Evolutionary conservation across 306 rosid species (phyloP).

Genomic region (Trifolium repens): DNA sequence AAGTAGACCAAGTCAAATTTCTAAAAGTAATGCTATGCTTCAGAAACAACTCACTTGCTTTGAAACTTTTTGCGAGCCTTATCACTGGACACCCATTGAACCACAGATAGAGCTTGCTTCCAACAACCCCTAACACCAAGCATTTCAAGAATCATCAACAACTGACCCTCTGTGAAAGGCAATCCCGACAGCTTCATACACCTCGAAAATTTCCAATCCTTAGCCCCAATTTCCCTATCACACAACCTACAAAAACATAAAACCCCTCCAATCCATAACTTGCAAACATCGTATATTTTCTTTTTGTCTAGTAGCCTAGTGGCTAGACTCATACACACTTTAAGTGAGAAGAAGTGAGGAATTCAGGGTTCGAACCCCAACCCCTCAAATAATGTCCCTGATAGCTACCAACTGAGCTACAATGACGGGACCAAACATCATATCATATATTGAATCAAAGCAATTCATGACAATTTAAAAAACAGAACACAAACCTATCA

Average conservation of each 20-base stretch:
- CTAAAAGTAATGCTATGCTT: conserved; percentile 25
- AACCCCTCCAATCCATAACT: not conserved
- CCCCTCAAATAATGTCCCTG: no score
- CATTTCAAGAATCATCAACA: conserved; percentile 65
- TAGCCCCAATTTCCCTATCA: conserved; percentile 59
- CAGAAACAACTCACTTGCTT: conserved; percentile 67
- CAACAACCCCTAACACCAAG: conserved; percentile 73
- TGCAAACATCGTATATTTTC: not conserved
- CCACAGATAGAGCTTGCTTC: conserved; percentile 83
- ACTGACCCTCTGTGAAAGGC: conserved; percentile 77
- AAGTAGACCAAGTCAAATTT: conserved; percentile 9
- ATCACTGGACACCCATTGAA: conserved; percentile 73
- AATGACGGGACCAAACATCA: no score
- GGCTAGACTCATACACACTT: no score
- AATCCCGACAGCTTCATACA: conserved; percentile 88
- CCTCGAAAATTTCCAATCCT: conserved; percentile 86
- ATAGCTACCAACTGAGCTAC: no score
- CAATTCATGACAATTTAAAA: conserved; percentile 8
- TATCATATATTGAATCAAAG: not conserved
- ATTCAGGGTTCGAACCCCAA: no score
- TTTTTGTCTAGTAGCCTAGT: no score
- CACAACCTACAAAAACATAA: conserved; percentile 59
- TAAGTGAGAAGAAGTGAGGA: no score
- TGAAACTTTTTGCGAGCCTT: conserved; percentile 58
- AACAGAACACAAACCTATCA: conserved; percentile 67